Evolutionary conservation across 352 stramenopile genomes (phyloP), one percentile per base, ranked within the genome.

Genomic region (Phytophthora vignae): DNA sequence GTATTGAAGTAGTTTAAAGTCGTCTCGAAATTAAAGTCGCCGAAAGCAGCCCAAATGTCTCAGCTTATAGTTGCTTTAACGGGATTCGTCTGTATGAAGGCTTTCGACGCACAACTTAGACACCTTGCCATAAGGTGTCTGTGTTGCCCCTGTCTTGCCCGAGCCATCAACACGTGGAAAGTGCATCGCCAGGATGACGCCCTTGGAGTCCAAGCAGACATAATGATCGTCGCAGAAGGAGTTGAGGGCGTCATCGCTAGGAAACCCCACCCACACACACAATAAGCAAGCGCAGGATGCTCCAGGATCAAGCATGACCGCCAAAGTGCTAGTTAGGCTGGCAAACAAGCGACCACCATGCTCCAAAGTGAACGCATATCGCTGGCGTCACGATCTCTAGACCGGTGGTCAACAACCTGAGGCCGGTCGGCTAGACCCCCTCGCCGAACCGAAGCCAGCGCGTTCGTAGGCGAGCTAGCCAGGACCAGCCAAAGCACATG

Each of bases 181-280:
- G 52, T 57, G 21, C 67, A 74, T 63, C 42, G 67, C 61, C 61
- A 74, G 61, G 67, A 60, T 67, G 64, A 71, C 56, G 64, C 64
- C 64, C 49, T 11, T 1, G 4, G 8, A 21, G 15, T 44, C 38
- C 33, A 7, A 29, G 38, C 17, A 8, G 46, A 53, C 33, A 40
- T 31, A 31, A 40, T 54, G 17, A 31, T 59, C 27, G 17, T 46
- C 31, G 55, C 15, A 25, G 19, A 17, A 11, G 12, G 62, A 55
- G 15, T 19, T 57, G 53, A 31, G 4, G 19, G 27, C 62, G 40
- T 69, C 62, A 69, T 63, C 53, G 9, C 27, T 27, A 15, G 46
- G 46, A 27, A 53, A 53, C 46, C 46, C 19, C 17, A 53, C 46
- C 46, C 6, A 48, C 22, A 25, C 22, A 25, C 38, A 17, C 33